A percentile compares a stretch with the other conserved stretches of the same genome.
These are phyloP conservation scores for Elongisporangium prolatum DNA, from an alignment of 352 stramenopile genomes.

Conservation along the genomic window DNA sequence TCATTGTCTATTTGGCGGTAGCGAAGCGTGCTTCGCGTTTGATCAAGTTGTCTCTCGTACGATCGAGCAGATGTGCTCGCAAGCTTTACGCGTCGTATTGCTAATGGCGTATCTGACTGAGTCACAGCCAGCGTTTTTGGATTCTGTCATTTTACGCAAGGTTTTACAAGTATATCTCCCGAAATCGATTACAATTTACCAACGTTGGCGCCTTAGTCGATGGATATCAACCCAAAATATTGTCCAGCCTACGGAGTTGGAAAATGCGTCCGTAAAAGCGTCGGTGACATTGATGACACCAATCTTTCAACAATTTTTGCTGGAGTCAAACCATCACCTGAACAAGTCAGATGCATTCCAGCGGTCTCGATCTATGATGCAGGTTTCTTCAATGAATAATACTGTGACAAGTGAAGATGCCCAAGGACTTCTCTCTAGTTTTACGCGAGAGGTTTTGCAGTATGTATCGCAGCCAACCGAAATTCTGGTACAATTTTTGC, in stretches of 20 bases:
- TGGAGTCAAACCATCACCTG: constrained; percentile 48
- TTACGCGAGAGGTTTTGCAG: constrained; percentile 50
- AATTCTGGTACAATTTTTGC: constrained; percentile 47
- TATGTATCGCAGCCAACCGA: constrained; percentile 52
- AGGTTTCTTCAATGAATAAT: constrained; percentile 27
- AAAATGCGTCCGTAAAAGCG: constrained; percentile 30
- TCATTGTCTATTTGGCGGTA: constrained; percentile 33
- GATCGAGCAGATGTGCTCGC: constrained; percentile 59
- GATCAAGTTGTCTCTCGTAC: constrained; percentile 51
- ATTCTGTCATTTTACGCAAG: constrained; percentile 26
- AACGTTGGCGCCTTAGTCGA: constrained; percentile 62
- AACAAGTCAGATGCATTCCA: constrained; percentile 44
- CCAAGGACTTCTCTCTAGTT: constrained; percentile 45
- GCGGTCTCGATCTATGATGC: constrained; percentile 43
- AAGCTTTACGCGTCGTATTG: constrained; percentile 58
- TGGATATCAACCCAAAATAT: constrained; percentile 62
- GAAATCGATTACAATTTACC: constrained; percentile 61
- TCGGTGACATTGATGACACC: constrained; percentile 47
- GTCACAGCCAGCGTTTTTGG: constrained; percentile 47
- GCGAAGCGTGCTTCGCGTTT: constrained; percentile 56
- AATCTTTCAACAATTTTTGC: constrained; percentile 60
- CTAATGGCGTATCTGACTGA: constrained; percentile 64
- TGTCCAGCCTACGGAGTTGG: constrained; percentile 37
- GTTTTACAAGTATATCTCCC: constrained; percentile 45
- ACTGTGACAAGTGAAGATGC: constrained; percentile 50